Base-by-base conservation (phyloP, 176 grass and related monocot genomes). In the Triticum timopheevii region DNA sequence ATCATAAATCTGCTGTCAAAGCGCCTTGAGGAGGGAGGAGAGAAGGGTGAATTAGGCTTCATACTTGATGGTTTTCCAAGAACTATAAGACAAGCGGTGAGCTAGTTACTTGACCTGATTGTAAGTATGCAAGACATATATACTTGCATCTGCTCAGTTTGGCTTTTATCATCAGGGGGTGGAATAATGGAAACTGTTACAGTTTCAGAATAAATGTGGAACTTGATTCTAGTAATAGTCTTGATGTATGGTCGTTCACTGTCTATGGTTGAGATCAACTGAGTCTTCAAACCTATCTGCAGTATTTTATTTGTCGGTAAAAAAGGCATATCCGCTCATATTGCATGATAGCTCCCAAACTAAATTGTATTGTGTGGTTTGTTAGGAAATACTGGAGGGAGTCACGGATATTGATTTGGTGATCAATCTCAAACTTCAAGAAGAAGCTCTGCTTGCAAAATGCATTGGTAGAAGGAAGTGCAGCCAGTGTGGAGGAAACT, bases 81-180 rank as follows among this genome's bases (percentile, higher is more conserved):
- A 69, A 99, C 97, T n/a, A 90, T 93, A 85, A 94, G 87, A 92
- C 94, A 96, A 99, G 97, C 94, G 92, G 97, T 99, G 81, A 99
- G 94, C 88, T 90, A 93, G 83, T 88, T 87, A 86, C 76, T 82
- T 93, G 7, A 81, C 82, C 69, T 82, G 62, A 77, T 78, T 6
- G 80, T 92, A 92, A 94, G 88, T 90, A 86, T 70, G 45, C 76
- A 80, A 73, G 78, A 54, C 47, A 87, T 25, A 83, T 83, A 56
- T 54, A 0, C 62, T 83, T 79, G 83, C 82, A 44, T 86, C 34
- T 73, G 85, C 20, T 82, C 15, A 69, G 27, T 66, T 52, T 9
- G 34, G 2, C 76, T 24, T 40, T 68, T 83, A n/a, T 74, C 24
- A 65, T 56, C 40, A 3, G 1, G 40, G 7, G 23, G 8, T 75